Evolutionary conservation across 805 yeast genomes (phyloP).

Genomic region (Wickerhamomyces chambardii): DNA sequence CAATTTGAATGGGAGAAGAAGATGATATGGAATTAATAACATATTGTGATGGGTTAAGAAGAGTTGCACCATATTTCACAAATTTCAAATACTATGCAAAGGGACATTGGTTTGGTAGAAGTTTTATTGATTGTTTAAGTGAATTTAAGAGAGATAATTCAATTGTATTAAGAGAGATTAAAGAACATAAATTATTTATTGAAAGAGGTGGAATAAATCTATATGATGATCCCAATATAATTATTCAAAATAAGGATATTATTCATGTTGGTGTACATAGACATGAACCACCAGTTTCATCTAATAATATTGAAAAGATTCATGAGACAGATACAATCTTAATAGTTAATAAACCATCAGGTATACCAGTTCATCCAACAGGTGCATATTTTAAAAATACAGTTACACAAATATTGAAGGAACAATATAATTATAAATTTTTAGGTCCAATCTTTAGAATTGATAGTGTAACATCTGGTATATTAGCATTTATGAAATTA

Average conservation of each 20-base stretch:
- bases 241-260: neutral
- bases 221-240: neutral
- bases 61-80: slow-evolving; percentile 60
- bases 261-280: slow-evolving; percentile 38
- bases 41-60: slow-evolving; percentile 41
- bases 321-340: slow-evolving; percentile 67
- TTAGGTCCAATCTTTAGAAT: slow-evolving; percentile 87
- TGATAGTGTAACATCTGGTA: slow-evolving; percentile 89
- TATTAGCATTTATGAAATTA: slow-evolving; percentile 81
- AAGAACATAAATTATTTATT: neutral
- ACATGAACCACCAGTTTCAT: slow-evolving; percentile 78
- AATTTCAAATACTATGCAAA: slow-evolving; percentile 9
- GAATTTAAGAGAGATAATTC: neutral
- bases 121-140: too few species aligned
- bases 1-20: too few species aligned
- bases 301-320: slow-evolving; percentile 51
- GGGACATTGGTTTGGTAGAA: slow-evolving; percentile 13
- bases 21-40: too few species aligned
- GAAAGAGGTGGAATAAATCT: neutral
- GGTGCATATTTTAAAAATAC: slow-evolving; percentile 75
- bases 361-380: slow-evolving; percentile 94
- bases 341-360: slow-evolving; percentile 89
- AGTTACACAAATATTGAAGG: slow-evolving; percentile 66
- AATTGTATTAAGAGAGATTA: neutral
- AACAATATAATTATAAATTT: slow-evolving; percentile 44